phyloP scores from a whole-genome alignment of 129 eudicot genomes.

The Logfia minima region DNA sequence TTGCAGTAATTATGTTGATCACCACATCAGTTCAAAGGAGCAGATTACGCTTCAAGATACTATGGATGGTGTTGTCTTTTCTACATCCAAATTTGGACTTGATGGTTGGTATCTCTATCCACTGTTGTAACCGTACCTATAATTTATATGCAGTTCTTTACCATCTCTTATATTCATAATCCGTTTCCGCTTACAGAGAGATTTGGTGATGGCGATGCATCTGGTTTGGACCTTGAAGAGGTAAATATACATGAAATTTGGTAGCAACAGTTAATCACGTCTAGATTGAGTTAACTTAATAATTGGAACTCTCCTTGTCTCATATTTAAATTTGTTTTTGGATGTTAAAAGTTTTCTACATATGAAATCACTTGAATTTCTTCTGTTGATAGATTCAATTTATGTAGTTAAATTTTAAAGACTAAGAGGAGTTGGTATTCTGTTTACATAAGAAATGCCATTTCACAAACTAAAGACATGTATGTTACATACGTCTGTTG shows the following conservation, averaged over 20 bases:
- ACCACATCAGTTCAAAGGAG: slow-evolving; percentile 93
- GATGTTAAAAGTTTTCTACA: neutral
- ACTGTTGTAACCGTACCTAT: neutral
- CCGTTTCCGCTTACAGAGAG: slow-evolving; percentile 56
- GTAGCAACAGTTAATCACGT: neutral
- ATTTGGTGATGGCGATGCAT: slow-evolving; percentile 92
- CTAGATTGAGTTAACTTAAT: neutral
- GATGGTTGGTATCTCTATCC: slow-evolving; percentile 63
- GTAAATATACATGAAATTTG: slow-evolving; percentile 36
- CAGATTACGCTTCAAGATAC: slow-evolving; percentile 96
- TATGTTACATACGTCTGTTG: neutral
- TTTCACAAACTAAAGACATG: neutral
- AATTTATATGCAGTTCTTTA: slow-evolving; percentile 7
- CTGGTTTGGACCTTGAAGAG: slow-evolving; percentile 95
- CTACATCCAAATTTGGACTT: slow-evolving; percentile 92
- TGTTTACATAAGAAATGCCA: neutral
- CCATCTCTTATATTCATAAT: neutral
- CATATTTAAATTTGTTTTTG: neutral
- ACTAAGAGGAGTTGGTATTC: neutral
- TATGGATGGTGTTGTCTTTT: slow-evolving; percentile 86
- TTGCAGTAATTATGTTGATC: slow-evolving; percentile 93
- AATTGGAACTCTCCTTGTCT: neutral
- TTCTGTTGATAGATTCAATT: neutral
- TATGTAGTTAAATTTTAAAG: slow-evolving; percentile 1
- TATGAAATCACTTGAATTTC: neutral